Evolutionary conservation across 2,329 filamentous ascomycete genomes (phyloP).

Genomic region (Hypoxylon sp.): DNA sequence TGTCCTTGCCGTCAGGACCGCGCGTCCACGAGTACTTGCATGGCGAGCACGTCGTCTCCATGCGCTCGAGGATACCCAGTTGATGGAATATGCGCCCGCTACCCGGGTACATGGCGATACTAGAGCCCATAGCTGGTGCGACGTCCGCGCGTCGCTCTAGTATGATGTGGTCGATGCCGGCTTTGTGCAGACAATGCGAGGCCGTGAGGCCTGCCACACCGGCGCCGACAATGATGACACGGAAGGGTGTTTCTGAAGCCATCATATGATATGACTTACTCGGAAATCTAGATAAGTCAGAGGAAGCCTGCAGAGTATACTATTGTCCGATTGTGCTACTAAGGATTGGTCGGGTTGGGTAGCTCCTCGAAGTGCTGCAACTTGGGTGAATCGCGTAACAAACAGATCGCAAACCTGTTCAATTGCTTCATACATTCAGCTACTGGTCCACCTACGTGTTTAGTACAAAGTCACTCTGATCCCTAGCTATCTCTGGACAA

Average conservation of each 20-base stretch:
- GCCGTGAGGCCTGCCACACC: constrained; percentile 57
- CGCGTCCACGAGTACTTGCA: constrained; percentile 17
- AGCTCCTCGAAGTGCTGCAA: not conserved
- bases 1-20: constrained; percentile 31
- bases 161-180: constrained; percentile 61
- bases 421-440: not conserved
- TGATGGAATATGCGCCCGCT: constrained; percentile 60
- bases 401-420: not conserved
- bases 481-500: not conserved
- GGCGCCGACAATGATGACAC: constrained; percentile 42
- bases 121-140: constrained; percentile 58
- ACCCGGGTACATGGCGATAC: constrained; percentile 57
- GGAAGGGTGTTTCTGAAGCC: constrained; percentile 1
- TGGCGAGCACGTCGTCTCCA: constrained; percentile 20
- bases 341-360: not conserved
- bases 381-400: not conserved
- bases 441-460: constrained; percentile 1
- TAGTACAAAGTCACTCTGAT: constrained; percentile 5
- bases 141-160: constrained; percentile 57
- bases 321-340: not conserved
- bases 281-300: not conserved
- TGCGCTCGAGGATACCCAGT: constrained; percentile 56
- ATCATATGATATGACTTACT: not conserved
- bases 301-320: not conserved
- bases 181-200: constrained; percentile 57